A percentile compares a stretch with the other conserved stretches of the same genome.
Conservation (phyloP, 140 eudicot species). For the Ambrosia hybrid region DNA sequence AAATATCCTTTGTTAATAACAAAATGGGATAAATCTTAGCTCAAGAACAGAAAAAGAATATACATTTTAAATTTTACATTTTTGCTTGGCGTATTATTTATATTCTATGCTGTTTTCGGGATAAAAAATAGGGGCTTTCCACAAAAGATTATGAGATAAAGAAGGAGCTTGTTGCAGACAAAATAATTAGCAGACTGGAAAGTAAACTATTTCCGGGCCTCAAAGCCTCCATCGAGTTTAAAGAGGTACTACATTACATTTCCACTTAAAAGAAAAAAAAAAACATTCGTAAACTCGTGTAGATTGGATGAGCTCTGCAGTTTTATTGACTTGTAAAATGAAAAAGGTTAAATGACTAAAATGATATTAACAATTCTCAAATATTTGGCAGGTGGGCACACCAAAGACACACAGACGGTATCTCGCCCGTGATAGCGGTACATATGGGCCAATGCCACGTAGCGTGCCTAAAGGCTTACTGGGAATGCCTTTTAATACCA, state of each 20-base stretch:
- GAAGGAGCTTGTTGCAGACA: constrained; percentile 87
- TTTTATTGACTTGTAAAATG: background rate
- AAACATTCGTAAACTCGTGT: background rate
- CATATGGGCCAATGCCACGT: constrained; percentile 98
- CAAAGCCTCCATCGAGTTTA: constrained; percentile 68
- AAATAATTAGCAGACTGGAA: constrained; percentile 84
- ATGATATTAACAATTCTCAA: background rate
- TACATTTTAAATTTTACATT: background rate
- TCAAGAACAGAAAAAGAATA: background rate
- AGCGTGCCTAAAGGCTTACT: constrained; percentile 77
- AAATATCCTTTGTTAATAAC: constrained; percentile 18
- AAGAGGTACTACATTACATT: constrained; percentile 54
- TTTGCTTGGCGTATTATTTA: background rate
- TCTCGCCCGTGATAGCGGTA: constrained; percentile 97
- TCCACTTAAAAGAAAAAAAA: background rate
- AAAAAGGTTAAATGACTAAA: constrained; percentile 7
- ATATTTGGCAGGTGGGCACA: constrained; percentile 75
- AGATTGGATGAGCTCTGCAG: background rate
- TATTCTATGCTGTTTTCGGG: background rate
- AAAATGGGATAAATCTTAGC: constrained; percentile 1
- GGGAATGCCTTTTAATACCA: constrained; percentile 98
- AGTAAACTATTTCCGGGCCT: constrained; percentile 90
- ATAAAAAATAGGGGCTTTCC: constrained; percentile 62
- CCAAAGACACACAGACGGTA: constrained; percentile 96
- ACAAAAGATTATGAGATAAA: constrained; percentile 70